phyloP scores from a whole-genome alignment of 164 flowering plant species.

The Sextonia rubra region DNA sequence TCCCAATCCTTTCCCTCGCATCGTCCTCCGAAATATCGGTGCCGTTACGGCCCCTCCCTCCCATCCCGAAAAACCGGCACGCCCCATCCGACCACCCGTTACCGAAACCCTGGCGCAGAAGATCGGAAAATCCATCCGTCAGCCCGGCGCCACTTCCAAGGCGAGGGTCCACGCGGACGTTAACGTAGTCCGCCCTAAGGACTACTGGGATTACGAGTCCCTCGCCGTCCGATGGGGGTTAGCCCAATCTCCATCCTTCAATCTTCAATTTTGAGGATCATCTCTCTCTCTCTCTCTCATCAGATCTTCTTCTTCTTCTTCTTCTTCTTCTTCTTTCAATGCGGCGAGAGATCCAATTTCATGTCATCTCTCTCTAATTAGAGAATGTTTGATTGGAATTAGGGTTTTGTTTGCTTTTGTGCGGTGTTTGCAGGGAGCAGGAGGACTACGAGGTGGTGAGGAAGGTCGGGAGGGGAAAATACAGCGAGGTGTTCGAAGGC shows the following conservation, averaged over 20 bases:
- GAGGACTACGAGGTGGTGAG: conserved; percentile 95
- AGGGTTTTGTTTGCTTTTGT: neutral
- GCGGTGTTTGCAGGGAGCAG: conserved; percentile 54
- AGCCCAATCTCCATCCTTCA: neutral
- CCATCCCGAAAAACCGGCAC: conserved; percentile 8
- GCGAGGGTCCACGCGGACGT: conserved; percentile 89
- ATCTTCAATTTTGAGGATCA: neutral
- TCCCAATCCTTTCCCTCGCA: conserved; percentile 10
- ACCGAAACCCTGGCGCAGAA: conserved; percentile 82
- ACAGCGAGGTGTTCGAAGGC: conserved; percentile 97
- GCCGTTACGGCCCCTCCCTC: conserved; percentile 18
- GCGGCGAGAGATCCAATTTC: neutral
- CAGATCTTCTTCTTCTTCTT: neutral
- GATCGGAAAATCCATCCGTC: conserved; percentile 77
- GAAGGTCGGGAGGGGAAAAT: conserved; percentile 96
- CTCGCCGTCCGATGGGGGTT: conserved; percentile 98
- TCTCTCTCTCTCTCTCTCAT: neutral
- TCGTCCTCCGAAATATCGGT: conserved; percentile 9
- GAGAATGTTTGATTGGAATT: neutral
- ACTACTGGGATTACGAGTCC: conserved; percentile 93
- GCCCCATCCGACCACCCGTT: conserved; percentile 9
- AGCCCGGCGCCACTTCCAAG: conserved; percentile 88
- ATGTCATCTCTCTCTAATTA: conserved; percentile 1
- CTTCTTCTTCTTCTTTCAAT: too few species aligned
- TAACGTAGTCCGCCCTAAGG: conserved; percentile 84